These are phyloP conservation scores for Pulicaria dysenterica DNA, from an alignment of 129 eudicot species.

Conservation along the genomic window DNA sequence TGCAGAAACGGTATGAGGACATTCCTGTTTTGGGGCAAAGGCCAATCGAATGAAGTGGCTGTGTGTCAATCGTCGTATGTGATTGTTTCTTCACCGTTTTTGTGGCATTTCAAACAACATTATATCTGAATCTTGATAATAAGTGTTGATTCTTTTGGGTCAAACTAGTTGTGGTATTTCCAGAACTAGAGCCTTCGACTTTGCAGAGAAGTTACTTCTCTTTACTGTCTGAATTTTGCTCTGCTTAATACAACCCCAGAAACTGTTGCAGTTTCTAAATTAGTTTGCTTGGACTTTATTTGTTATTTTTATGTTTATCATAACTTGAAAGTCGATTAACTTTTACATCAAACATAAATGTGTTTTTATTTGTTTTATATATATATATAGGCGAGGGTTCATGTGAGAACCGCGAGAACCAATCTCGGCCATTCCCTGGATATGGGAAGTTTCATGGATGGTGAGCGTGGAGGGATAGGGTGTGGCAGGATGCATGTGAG, in stretches of 20 bases:
- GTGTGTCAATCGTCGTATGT: not conserved
- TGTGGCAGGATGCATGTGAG: too few relatives aligned
- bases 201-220: slow-evolving; percentile 21
- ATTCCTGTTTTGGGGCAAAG: slow-evolving; percentile 86
- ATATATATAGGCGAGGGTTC: too few relatives aligned
- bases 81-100: slow-evolving; percentile 16
- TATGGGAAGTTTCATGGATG: too few relatives aligned
- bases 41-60: slow-evolving; percentile 50
- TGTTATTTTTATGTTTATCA: not conserved
- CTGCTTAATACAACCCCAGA: not conserved
- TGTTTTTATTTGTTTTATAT: too few relatives aligned
- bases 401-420: too few relatives aligned
- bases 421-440: too few relatives aligned
- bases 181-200: slow-evolving; percentile 32
- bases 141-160: slow-evolving; percentile 38
- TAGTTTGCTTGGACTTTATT: not conserved
- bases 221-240: slow-evolving; percentile 15
- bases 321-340: not conserved
- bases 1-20: slow-evolving; percentile 89
- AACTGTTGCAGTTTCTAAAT: slow-evolving; percentile 19
- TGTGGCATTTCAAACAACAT: slow-evolving; percentile 7
- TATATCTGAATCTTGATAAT: slow-evolving; percentile 38
- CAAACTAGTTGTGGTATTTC: slow-evolving; percentile 28
- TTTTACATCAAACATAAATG: too few relatives aligned
- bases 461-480: too few relatives aligned